Conservation (phyloP, 202 grass and related monocot genomes). For the Brachypodium distachyon region DNA sequence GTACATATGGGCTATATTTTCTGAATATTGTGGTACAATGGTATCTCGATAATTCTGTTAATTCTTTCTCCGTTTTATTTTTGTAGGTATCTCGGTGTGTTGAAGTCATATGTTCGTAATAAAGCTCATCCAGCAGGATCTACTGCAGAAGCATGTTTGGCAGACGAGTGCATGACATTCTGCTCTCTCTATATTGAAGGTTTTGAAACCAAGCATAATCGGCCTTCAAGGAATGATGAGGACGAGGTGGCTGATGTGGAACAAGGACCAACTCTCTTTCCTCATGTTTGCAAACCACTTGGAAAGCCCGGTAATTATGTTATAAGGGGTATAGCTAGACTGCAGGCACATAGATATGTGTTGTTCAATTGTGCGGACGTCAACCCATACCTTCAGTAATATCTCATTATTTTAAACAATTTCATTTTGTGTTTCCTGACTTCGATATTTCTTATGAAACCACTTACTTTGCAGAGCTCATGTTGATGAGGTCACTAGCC, state of each 20-base stretch:
- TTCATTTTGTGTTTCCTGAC: background rate
- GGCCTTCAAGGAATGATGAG: background rate
- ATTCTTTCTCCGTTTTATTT: too few relatives aligned
- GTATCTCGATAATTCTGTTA: too few relatives aligned
- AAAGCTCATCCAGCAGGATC: background rate
- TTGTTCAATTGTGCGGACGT: slow-evolving; percentile 12
- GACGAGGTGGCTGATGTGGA: background rate
- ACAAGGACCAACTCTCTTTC: background rate
- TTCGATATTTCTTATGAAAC: too few relatives aligned
- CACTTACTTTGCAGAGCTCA: background rate
- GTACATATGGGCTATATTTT: too few relatives aligned
- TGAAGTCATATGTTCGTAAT: background rate
- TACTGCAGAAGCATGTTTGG: background rate
- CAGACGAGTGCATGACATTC: background rate
- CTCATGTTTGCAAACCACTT: background rate
- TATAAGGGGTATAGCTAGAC: background rate
- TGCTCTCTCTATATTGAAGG: background rate
- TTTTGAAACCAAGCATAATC: background rate
- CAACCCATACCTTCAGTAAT: background rate
- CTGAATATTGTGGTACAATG: too few relatives aligned
- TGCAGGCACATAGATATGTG: slow-evolving; percentile 28
- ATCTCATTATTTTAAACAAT: background rate
- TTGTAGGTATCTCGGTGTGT: too few relatives aligned
- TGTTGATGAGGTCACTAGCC: background rate
- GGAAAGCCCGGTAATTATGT: background rate